Evolutionary conservation across 129 eudicot genomes (phyloP), one percentile per base, ranked within the genome.

Genomic region (Chrysanthemum lavandulifolium): DNA sequence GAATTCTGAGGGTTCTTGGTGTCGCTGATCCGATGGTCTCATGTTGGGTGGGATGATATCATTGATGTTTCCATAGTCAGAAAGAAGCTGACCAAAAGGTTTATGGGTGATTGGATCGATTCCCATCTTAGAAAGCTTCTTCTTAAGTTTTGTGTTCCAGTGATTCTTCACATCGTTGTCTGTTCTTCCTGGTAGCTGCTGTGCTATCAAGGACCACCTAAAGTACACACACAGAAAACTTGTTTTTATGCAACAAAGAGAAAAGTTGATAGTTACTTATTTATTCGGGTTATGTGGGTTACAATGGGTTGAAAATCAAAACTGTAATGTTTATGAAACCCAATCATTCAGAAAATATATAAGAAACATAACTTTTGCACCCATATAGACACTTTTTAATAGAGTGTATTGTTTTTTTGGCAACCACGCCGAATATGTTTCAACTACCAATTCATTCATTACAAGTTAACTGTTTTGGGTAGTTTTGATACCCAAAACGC

Each of bases 91-190:
- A 73, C 96, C 75, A 50, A 84, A 77, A 23, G 97, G 96, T 80
- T 95, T 95, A 40, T 88, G 95, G 65, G 97, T 90, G 15, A 90
- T 63, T n/a, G 97, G 99, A 67, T 95, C 99, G 23, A 95, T 91
- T 29, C 96, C 99, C 97, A 90, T 90, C 49, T 86, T 88, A 13
- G 82, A 23, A 4, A 95, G 99, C 83, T 88, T 91, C 79, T 95
- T 90, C 75, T 89, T 88, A 13, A 95, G 89, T 72, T 95, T 95
- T 1, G 99, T 90, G 88, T 95, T 95, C 99, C 97, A 95, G 79
- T 95, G 89, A 79, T 95, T 95, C 73, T 95, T 95, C 36, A 95
- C 99, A 64, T 95, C 99, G 31, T 90, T 95, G 66, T 95, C 97
- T 78, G 99, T 95, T 84, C 97, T 91, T 61, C 99, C 97, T 0